These are phyloP conservation scores for Rhodotorula mucilaginosa DNA, from an alignment of 1,284 basidiomycete genomes.

Conservation along the genomic window DNA sequence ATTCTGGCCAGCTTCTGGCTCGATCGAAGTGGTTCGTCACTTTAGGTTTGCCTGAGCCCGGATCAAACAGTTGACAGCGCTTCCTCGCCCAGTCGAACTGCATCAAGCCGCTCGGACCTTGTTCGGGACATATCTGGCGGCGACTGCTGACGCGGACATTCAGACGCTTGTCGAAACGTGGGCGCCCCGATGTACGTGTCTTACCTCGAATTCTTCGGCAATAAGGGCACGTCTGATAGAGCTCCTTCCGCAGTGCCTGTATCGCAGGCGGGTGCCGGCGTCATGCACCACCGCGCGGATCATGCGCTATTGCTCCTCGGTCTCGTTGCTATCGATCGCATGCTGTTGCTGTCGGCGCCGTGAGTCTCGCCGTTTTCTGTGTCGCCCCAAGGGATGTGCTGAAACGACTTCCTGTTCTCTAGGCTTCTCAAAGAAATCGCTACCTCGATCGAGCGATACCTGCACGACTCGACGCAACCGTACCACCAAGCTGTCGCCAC, in stretches of 20 bases:
- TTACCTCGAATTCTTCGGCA: neutral
- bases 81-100: conserved; percentile 58
- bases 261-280: conserved; percentile 59
- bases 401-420: neutral
- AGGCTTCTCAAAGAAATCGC: conserved; percentile 80
- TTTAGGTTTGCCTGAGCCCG: no score
- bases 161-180: conserved; percentile 62
- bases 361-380: neutral
- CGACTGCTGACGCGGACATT: conserved; percentile 66
- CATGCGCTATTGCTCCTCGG: conserved; percentile 76
- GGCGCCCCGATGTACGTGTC: conserved; percentile 63
- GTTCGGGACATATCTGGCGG: conserved; percentile 69
- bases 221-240: neutral
- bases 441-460: conserved; percentile 71
- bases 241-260: conserved; percentile 62
- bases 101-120: conserved; percentile 70
- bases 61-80: neutral
- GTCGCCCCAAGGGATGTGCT: neutral
- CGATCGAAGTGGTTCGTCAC: conserved; percentile 62
- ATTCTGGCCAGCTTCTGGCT: conserved; percentile 73
- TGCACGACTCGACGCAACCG: conserved; percentile 65
- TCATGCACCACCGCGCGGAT: conserved; percentile 59
- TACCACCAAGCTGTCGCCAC: conserved; percentile 72
- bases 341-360: conserved; percentile 62
- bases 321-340: conserved; percentile 76